Conservation (phyloP, 2,329 filamentous ascomycete species). For the Hirsutella minnesotensis region DNA sequence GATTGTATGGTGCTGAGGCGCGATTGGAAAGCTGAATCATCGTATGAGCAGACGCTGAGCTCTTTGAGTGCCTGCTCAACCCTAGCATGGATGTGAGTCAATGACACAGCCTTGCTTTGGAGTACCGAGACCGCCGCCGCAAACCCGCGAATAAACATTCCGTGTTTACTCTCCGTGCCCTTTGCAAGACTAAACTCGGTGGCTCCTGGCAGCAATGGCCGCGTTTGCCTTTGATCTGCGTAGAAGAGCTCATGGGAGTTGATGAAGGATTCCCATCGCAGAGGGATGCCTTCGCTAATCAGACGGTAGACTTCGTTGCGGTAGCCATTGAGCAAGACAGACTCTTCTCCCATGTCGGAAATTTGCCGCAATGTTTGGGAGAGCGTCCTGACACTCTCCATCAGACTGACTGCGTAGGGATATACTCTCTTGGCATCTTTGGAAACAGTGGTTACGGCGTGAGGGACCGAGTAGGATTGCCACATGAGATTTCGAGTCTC, state of each 20-base stretch:
- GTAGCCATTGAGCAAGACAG: constrained; percentile 80
- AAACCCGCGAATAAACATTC: constrained; percentile 92
- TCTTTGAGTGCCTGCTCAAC: constrained; percentile 74
- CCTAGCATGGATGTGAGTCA: constrained; percentile 69
- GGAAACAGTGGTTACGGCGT: constrained; percentile 87
- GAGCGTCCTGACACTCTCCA: constrained; percentile 95
- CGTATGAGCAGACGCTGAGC: constrained; percentile 74
- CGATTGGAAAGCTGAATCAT: constrained; percentile 63
- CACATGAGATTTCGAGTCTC: constrained; percentile 93
- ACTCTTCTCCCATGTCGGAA: constrained; percentile 72
- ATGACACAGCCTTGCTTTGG: constrained; percentile 72
- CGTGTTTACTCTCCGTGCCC: constrained; percentile 77
- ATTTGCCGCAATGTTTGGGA: constrained; percentile 81
- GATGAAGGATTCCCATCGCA: constrained; percentile 97
- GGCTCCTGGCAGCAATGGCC: constrained; percentile 26
- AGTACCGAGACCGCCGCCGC: constrained; percentile 76
- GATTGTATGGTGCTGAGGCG: constrained; percentile 79
- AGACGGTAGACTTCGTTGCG: constrained; percentile 79
- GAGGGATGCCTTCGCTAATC: constrained; percentile 73
- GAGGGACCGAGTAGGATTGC: constrained; percentile 89
- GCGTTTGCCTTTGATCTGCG: constrained; percentile 37
- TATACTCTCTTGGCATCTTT: constrained; percentile 99
- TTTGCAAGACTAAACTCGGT: constrained; percentile 33
- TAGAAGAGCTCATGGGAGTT: constrained; percentile 83
- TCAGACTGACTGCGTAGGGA: constrained; percentile 91